These are phyloP conservation scores for Schwanniomyces etchellsii DNA, from an alignment of 1,139 yeast genomes.

Conservation along the genomic window DNA sequence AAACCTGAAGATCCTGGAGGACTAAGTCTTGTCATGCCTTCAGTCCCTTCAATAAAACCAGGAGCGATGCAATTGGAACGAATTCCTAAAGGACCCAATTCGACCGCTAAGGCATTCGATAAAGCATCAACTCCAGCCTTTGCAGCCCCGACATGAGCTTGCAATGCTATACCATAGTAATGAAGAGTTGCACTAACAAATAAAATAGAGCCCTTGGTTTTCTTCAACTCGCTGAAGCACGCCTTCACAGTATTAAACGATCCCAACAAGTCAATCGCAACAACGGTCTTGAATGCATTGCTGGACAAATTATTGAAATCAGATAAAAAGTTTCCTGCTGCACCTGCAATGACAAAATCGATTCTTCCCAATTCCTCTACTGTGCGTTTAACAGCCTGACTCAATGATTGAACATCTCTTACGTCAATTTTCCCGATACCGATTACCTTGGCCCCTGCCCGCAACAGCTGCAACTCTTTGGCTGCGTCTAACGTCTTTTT, in stretches of 20 bases:
- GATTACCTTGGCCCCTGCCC: constrained; percentile 63
- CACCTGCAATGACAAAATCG: constrained; percentile 90
- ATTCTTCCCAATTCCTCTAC: constrained; percentile 65
- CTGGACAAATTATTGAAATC: constrained; percentile 76
- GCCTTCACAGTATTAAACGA: constrained; percentile 89
- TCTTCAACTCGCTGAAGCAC: constrained; percentile 57
- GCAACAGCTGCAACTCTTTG: constrained; percentile 50
- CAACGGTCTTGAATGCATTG: constrained; percentile 85
- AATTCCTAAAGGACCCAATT: constrained; percentile 85
- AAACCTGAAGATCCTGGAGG: constrained; percentile 34
- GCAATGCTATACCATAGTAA: constrained; percentile 87
- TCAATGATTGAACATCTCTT: constrained; percentile 56
- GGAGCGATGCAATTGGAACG: constrained; percentile 86
- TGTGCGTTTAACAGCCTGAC: constrained; percentile 58
- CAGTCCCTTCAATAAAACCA: constrained; percentile 80
- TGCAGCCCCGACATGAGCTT: constrained; percentile 88
- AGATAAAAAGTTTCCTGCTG: constrained; percentile 89
- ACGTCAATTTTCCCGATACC: constrained; percentile 79
- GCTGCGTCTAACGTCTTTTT: constrained; percentile 69
- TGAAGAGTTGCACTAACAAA: constrained; percentile 91
- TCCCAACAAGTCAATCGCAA: constrained; percentile 82
- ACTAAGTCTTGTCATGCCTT: constrained; percentile 64
- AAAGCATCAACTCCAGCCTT: constrained; percentile 94
- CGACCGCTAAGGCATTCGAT: constrained; percentile 80
- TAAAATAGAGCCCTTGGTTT: constrained; percentile 67